A percentile compares a stretch with the other conserved stretches of the same genome.
Evolutionary conservation across 306 rosid genomes (phyloP).

Genomic region (Vachellia pachyceras): DNA sequence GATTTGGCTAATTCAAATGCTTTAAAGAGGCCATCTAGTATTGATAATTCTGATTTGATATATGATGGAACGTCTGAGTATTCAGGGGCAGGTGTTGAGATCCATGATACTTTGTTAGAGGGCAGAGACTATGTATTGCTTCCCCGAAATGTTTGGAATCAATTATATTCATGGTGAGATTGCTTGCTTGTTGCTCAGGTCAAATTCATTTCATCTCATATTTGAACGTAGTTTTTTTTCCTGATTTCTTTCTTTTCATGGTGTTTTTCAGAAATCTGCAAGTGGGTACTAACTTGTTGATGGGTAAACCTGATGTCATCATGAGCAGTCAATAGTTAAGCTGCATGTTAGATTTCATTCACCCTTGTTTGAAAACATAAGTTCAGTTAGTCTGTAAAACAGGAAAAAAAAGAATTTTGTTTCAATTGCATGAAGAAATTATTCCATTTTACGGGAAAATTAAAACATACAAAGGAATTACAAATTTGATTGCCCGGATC

Average conservation of each 20-base stretch:
- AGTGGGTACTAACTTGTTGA: slow-evolving; percentile 20
- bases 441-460: not conserved
- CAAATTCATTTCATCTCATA: slow-evolving; percentile 33
- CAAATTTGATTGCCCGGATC: not conserved
- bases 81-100: slow-evolving; percentile 56
- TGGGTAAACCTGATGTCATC: slow-evolving; percentile 19
- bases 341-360: not conserved
- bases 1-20: slow-evolving; percentile 67
- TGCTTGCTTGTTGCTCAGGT: slow-evolving; percentile 33
- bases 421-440: not conserved
- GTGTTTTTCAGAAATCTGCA: slow-evolving; percentile 5
- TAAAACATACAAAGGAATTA: not conserved
- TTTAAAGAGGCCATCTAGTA: slow-evolving; percentile 74
- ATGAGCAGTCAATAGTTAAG: not conserved
- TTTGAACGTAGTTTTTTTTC: not conserved
- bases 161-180: slow-evolving; percentile 71
- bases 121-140: slow-evolving; percentile 97
- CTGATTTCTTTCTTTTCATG: slow-evolving; percentile 33
- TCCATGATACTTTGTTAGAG: slow-evolving; percentile 85
- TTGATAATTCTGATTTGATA: slow-evolving; percentile 91
- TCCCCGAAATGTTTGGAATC: slow-evolving; percentile 92
- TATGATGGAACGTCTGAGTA: slow-evolving; percentile 68
- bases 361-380: not conserved
- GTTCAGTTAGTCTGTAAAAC: not conserved
- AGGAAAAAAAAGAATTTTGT: too few species aligned